These are phyloP conservation scores for Hysterium pulicare DNA, from an alignment of 2,329 filamentous ascomycete genomes.

Conservation along the genomic window DNA sequence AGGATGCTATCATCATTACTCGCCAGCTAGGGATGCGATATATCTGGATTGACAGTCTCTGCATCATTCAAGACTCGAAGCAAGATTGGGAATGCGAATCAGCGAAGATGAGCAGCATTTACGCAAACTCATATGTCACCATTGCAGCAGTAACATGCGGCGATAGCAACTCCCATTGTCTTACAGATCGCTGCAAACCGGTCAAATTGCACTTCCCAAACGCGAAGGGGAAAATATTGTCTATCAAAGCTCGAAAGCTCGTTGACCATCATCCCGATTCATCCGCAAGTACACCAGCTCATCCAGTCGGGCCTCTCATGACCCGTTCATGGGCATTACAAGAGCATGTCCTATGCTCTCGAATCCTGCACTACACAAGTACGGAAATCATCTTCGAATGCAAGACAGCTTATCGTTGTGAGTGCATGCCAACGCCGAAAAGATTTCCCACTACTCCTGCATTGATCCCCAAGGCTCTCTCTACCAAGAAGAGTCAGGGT, in stretches of 20 bases:
- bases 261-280: slow-evolving; percentile 27
- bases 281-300: slow-evolving; percentile 19
- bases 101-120: slow-evolving; percentile 32
- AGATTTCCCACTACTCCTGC: slow-evolving; percentile 26
- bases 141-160: slow-evolving; percentile 26
- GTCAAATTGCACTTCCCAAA: slow-evolving; percentile 25
- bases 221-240: slow-evolving; percentile 20
- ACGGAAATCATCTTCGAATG: slow-evolving; percentile 35
- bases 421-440: slow-evolving; percentile 27
- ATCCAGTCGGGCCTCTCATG: slow-evolving; percentile 22
- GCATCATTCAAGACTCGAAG: slow-evolving; percentile 32
- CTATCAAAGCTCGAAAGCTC: slow-evolving; percentile 23
- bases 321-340: slow-evolving; percentile 32
- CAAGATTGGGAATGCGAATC: slow-evolving; percentile 34
- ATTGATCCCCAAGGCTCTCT: slow-evolving; percentile 29
- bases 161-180: slow-evolving; percentile 17
- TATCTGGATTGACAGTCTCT: slow-evolving; percentile 35
- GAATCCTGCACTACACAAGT: slow-evolving; percentile 31
- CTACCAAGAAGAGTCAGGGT: slow-evolving; percentile 15
- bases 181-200: slow-evolving; percentile 24
- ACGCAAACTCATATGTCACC: slow-evolving; percentile 31
- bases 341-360: slow-evolving; percentile 30
- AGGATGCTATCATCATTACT: slow-evolving; percentile 28
- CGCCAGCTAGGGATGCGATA: slow-evolving; percentile 31
- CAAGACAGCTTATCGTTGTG: slow-evolving; percentile 29